Percentiles rank a stretch among this genome's conserved stretches.
These are phyloP conservation scores for Phytophthora hibernalis DNA, from an alignment of 352 stramenopile genomes.

Conservation along the genomic window DNA sequence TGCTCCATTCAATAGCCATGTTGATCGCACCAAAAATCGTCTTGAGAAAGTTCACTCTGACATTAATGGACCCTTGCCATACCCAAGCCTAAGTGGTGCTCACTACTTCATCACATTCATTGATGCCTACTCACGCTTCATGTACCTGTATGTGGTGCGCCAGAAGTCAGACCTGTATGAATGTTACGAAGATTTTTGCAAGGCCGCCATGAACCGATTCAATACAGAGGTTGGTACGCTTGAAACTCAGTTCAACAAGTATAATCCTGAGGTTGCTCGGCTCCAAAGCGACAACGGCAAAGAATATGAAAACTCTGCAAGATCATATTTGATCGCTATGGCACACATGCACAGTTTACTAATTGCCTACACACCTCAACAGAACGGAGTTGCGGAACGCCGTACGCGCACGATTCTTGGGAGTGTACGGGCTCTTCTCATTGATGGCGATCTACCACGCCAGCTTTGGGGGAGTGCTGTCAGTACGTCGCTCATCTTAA, in stretches of 20 bases:
- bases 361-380: slow-evolving; percentile 21
- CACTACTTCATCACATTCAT: slow-evolving; percentile 17
- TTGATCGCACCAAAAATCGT: slow-evolving; percentile 5
- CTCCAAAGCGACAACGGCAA: neutral
- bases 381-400: slow-evolving; percentile 20
- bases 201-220: neutral
- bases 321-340: slow-evolving; percentile 15
- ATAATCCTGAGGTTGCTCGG: neutral
- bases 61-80: slow-evolving; percentile 11
- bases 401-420: slow-evolving; percentile 24
- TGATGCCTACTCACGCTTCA: slow-evolving; percentile 17
- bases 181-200: neutral
- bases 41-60: slow-evolving; percentile 5
- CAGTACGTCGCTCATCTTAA: slow-evolving; percentile 1
- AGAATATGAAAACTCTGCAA: neutral
- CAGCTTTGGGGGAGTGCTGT: slow-evolving; percentile 12
- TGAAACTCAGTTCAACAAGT: neutral
- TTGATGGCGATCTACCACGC: slow-evolving; percentile 6
- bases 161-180: slow-evolving; percentile 1
- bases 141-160: slow-evolving; percentile 1
- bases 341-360: slow-evolving; percentile 21
- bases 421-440: slow-evolving; percentile 9
- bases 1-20: slow-evolving; percentile 15
- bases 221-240: neutral
- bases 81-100: slow-evolving; percentile 6